phyloP scores from a whole-genome alignment of 1,139 yeast genomes.

The Suhomyces coccinellae region DNA sequence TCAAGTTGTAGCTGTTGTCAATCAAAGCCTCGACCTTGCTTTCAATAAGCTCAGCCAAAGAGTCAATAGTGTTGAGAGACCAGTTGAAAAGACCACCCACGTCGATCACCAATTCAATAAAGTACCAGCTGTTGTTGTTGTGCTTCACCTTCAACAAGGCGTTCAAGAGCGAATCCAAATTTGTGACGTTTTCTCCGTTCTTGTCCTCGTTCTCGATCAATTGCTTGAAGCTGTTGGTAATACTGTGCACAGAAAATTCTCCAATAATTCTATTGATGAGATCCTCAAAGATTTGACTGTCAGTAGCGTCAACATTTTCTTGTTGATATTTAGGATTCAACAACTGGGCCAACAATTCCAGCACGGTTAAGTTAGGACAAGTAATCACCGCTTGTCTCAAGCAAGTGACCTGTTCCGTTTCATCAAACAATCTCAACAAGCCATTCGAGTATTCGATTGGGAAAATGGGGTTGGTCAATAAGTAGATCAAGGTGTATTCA shows the following conservation, averaged over 20 bases:
- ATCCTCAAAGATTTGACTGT: constrained; percentile 67
- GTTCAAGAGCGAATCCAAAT: constrained; percentile 44
- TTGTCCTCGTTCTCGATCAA: constrained; percentile 21
- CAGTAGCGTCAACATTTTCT: constrained; percentile 40
- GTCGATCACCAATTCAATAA: constrained; percentile 65
- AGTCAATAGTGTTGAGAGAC: constrained; percentile 48
- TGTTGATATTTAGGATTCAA: constrained; percentile 12
- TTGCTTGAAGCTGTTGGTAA: constrained; percentile 36
- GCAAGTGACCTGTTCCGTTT: constrained; percentile 52
- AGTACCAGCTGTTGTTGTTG: constrained; percentile 52
- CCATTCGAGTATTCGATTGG: constrained; percentile 61
- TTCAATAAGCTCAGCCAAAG: constrained; percentile 46
- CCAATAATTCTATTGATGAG: constrained; percentile 64
- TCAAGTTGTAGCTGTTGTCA: constrained; percentile 53
- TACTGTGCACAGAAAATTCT: constrained; percentile 54
- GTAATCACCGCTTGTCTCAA: constrained; percentile 81
- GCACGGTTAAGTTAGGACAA: constrained; percentile 66
- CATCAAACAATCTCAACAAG: constrained; percentile 49
- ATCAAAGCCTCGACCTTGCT: constrained; percentile 51
- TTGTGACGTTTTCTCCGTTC: constrained; percentile 21
- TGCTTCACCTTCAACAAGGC: constrained; percentile 29
- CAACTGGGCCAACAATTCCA: constrained; percentile 63
- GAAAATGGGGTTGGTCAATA: constrained; percentile 83
- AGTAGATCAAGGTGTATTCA: constrained; percentile 63
- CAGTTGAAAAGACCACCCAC: constrained; percentile 73